These are phyloP conservation scores for Populus hybrid DNA, from an alignment of 441 rosid genomes.

Conservation along the genomic window DNA sequence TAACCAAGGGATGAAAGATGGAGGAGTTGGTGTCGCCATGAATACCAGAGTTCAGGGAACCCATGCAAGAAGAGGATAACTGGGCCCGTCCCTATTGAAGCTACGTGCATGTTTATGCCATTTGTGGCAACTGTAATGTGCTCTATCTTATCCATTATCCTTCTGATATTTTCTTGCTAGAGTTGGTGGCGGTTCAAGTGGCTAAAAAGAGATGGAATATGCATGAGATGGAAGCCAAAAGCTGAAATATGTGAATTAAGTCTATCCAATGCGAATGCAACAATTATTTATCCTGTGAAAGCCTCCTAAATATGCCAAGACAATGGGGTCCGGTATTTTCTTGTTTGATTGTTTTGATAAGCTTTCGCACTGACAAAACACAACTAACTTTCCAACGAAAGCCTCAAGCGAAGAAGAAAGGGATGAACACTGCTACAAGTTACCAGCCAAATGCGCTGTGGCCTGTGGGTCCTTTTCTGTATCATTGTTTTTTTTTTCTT, in stretches of 20 bases:
- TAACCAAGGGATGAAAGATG: conserved; percentile 9
- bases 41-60: conserved; percentile 16
- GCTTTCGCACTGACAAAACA: background rate
- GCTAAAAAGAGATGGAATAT: no score
- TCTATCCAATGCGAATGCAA: background rate
- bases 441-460: no score
- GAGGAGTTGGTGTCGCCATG: conserved; percentile 16
- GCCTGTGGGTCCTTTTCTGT: no score
- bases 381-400: background rate
- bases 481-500: no score
- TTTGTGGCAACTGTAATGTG: conserved; percentile 10
- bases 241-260: no score
- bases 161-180: no score
- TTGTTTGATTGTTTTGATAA: no score
- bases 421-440: background rate
- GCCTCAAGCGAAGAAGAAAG: background rate
- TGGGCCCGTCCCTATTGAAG: conserved; percentile 1
- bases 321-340: no score
- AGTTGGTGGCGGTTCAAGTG: no score
- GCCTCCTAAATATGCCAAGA: background rate
- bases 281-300: background rate
- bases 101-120: conserved; percentile 13
- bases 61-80: conserved; percentile 14
- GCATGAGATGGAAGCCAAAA: no score
- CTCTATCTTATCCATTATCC: conserved; percentile 8